phyloP scores from a whole-genome alignment of 768 basidiomycete species.

The Kwoniella mangroviensis region DNA sequence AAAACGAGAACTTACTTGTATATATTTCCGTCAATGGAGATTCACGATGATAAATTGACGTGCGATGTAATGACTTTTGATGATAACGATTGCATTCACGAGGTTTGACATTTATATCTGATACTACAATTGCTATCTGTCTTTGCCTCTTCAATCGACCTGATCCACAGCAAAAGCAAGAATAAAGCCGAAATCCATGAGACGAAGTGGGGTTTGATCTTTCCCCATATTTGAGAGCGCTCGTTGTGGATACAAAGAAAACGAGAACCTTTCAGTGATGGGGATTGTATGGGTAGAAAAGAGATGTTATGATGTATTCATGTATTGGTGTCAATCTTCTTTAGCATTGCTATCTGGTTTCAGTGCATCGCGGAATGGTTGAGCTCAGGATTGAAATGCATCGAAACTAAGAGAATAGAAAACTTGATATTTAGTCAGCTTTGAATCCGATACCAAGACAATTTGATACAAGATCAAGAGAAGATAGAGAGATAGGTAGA shows the following conservation, averaged over 20 bases:
- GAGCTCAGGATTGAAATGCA: not conserved
- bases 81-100: no score
- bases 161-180: conserved; percentile 33
- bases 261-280: conserved; percentile 42
- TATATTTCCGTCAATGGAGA: no score
- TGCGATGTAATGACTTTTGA: no score
- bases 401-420: not conserved
- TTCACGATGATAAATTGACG: no score
- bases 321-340: no score
- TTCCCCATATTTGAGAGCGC: conserved; percentile 40
- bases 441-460: not conserved
- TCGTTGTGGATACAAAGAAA: conserved; percentile 21
- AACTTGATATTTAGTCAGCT: conserved; percentile 19
- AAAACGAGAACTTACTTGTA: no score
- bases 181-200: conserved; percentile 47
- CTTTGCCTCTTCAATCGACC: conserved; percentile 45
- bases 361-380: no score
- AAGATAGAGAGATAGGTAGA: conserved; percentile 16
- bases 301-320: not conserved
- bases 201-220: conserved; percentile 32
- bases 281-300: conserved; percentile 22
- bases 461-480: not conserved
- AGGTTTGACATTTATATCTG: not conserved
- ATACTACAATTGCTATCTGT: conserved; percentile 9
- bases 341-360: no score